Evolutionary conservation across 345 rosid species (phyloP), one percentile per base, ranked within the genome.

Genomic region (Salix caprea): DNA sequence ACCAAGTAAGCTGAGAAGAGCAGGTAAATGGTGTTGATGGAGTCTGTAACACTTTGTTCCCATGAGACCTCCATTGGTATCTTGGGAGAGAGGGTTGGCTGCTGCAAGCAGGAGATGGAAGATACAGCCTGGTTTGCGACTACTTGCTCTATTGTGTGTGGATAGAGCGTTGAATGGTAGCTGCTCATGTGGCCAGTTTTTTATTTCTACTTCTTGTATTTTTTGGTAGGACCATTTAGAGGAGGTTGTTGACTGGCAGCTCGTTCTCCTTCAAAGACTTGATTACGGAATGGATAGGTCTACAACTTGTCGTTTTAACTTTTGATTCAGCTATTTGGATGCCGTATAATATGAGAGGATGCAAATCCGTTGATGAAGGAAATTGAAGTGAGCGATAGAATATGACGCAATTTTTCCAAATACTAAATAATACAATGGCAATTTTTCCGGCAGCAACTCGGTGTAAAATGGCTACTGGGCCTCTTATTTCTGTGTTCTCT

Each of bases 1-100:
- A 88, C 92, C 74, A 88, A 73, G 74, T 88, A 89, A 12, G 89
- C 91, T 15, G 91, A 91, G 78, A 88, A 89, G 71, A 90, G 85
- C n/a, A 89, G 85, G 85, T 88, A 88, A 36, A 87, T 13, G 72
- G 91, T 81, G 85, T 88, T 88, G 79, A 87, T 90, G 18, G 90
- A 84, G 66, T 75, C 75, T 24, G 86, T 70, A 7, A 88, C 94
- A 66, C 90, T 88, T 56, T 81, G 34, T 73, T 88, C 91, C 91
- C 94, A 85, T 16, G 90, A 86, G n/a, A 74, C 83, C 61, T 75
- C 89, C 90, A 85, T 87, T 19, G 26, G 50, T 6, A 6, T 5
- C 39, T n/a, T 1, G 71, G 26, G 18, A 60, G 71, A 72, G 70
- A 28, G 21, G 58, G 60, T 69, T 65, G 78, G 74, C n/a, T 61